A percentile compares a stretch with the other conserved stretches of the same genome.
Conservation (phyloP, 2,329 filamentous ascomycete species). For the Waltergamsia citrina region DNA sequence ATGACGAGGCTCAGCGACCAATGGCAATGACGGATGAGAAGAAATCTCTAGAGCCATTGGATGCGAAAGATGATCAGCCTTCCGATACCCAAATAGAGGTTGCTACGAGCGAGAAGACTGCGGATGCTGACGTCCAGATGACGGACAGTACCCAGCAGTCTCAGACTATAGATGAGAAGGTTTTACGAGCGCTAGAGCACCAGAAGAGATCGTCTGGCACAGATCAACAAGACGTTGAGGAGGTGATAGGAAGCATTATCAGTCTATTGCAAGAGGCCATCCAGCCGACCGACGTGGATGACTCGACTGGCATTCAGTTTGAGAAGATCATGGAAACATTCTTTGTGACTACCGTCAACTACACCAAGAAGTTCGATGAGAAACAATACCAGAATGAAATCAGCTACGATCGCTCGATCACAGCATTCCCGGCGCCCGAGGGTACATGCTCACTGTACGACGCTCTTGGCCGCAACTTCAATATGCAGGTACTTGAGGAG, state of each 20-base stretch:
- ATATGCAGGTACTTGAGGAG: slow-evolving; percentile 64
- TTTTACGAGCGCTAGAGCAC: slow-evolving; percentile 33
- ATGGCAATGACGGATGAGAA: too few relatives aligned
- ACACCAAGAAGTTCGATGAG: slow-evolving; percentile 42
- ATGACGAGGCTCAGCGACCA: neutral
- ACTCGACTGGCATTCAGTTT: slow-evolving; percentile 61
- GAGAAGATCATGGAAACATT: slow-evolving; percentile 70
- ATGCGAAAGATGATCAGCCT: neutral
- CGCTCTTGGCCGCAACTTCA: slow-evolving; percentile 78
- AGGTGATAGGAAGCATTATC: slow-evolving; percentile 88
- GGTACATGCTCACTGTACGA: slow-evolving; percentile 61
- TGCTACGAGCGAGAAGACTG: slow-evolving; percentile 6
- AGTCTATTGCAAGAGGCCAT: slow-evolving; percentile 88
- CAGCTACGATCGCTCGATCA: slow-evolving; percentile 52
- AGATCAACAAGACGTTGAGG: slow-evolving; percentile 88
- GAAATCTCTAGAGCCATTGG: neutral
- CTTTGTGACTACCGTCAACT: slow-evolving; percentile 52
- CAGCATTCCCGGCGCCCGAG: slow-evolving; percentile 44
- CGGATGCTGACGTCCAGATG: slow-evolving; percentile 16
- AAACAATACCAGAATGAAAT: slow-evolving; percentile 30
- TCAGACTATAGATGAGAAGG: slow-evolving; percentile 32
- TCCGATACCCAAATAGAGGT: neutral
- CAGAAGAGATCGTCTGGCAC: slow-evolving; percentile 39
- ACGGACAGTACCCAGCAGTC: neutral
- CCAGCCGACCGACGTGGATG: slow-evolving; percentile 52